These are phyloP conservation scores for Cladophialophora exuberans DNA, from an alignment of 2,329 filamentous ascomycete species.

Conservation along the genomic window DNA sequence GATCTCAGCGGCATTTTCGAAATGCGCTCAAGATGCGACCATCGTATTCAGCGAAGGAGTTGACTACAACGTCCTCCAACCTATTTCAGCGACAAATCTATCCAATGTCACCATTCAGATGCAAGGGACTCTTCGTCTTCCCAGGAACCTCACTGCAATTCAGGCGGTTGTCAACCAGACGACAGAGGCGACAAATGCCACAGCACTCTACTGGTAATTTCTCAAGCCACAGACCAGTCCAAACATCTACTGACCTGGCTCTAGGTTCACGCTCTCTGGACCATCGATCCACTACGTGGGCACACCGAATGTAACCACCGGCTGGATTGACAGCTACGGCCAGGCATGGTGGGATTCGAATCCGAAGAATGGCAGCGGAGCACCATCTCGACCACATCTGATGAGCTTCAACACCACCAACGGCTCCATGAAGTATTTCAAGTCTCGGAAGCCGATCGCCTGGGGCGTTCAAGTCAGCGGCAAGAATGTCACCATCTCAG, in stretches of 20 bases:
- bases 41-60: slow-evolving; percentile 46
- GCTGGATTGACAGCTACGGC: slow-evolving; percentile 52
- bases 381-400: slow-evolving; percentile 45
- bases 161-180: slow-evolving; percentile 42
- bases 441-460: slow-evolving; percentile 49
- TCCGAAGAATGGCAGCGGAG: slow-evolving; percentile 43
- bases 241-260: neutral
- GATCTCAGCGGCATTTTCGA: slow-evolving; percentile 41
- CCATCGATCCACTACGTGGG: slow-evolving; percentile 40
- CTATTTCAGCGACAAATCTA: slow-evolving; percentile 45
- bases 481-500: slow-evolving; percentile 44
- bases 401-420: slow-evolving; percentile 44
- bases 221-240: neutral
- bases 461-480: slow-evolving; percentile 48
- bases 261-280: slow-evolving; percentile 37
- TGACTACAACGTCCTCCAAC: slow-evolving; percentile 48
- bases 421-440: slow-evolving; percentile 44
- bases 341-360: slow-evolving; percentile 53
- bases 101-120: slow-evolving; percentile 49
- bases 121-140: slow-evolving; percentile 49
- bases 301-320: slow-evolving; percentile 41
- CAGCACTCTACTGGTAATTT: slow-evolving; percentile 43
- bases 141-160: slow-evolving; percentile 44
- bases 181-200: slow-evolving; percentile 36
- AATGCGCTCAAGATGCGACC: slow-evolving; percentile 41